Evolutionary conservation across 345 rosid species (phyloP).

Genomic region (Sonneratia alba): DNA sequence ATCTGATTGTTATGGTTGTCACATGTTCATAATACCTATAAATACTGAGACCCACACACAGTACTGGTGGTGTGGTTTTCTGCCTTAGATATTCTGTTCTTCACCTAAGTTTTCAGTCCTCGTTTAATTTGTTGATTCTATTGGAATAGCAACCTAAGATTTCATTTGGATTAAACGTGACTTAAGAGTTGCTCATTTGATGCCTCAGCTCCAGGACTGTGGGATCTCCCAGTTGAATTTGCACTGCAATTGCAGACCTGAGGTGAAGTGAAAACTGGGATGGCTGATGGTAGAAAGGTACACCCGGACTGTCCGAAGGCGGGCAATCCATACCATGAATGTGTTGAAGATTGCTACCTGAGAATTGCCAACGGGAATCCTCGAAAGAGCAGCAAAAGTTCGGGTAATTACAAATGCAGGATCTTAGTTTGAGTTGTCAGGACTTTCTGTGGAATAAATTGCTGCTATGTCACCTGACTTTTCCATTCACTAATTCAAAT

Average conservation of each 20-base stretch:
- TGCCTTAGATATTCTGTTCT: too few relatives aligned
- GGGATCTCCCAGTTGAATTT: not conserved
- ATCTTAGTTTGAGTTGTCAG: not conserved
- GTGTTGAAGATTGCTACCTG: conserved; percentile 35
- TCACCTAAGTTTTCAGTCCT: not conserved
- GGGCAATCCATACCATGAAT: conserved; percentile 50
- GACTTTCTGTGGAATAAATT: too few relatives aligned
- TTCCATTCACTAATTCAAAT: not conserved
- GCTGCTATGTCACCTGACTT: not conserved
- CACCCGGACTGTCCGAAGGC: conserved; percentile 29
- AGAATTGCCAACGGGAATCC: conserved; percentile 13
- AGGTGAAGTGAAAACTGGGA: conserved; percentile 14
- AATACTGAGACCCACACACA: too few relatives aligned
- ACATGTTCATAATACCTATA: too few relatives aligned
- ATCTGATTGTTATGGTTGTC: too few relatives aligned
- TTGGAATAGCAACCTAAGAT: not conserved
- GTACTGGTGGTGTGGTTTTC: too few relatives aligned
- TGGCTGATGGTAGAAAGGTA: conserved; percentile 30
- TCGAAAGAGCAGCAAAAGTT: conserved; percentile 9
- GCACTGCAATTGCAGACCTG: not conserved
- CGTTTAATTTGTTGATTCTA: not conserved
- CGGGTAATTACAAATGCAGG: not conserved
- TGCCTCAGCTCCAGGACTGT: not conserved
- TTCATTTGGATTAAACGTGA: not conserved
- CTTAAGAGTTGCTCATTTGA: not conserved